phyloP scores from a whole-genome alignment of 1,139 yeast genomes.

The Insectozyma bohioensis region DNA sequence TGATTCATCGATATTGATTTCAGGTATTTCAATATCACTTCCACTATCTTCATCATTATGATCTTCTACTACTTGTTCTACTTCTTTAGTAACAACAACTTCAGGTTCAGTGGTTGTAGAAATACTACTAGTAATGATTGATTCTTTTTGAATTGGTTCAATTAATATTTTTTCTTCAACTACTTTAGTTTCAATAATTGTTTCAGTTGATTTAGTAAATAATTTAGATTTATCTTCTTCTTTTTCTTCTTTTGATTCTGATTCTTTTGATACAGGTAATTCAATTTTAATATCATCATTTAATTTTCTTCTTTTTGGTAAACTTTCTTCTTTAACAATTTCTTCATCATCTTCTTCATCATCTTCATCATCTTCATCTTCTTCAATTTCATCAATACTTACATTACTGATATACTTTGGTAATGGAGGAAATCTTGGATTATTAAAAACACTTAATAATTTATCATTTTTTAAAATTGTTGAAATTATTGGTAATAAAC shows the following conservation, averaged over 20 bases:
- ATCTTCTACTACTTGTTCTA: neutral
- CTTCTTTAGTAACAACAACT: slow-evolving; percentile 7
- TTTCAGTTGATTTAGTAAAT: slow-evolving; percentile 3
- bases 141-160: too few species aligned
- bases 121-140: too few species aligned
- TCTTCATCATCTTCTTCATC: slow-evolving; percentile 13
- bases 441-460: slow-evolving; percentile 55
- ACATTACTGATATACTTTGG: slow-evolving; percentile 32
- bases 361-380: slow-evolving; percentile 20
- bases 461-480: slow-evolving; percentile 44
- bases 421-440: slow-evolving; percentile 77
- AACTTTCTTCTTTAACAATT: slow-evolving; percentile 3
- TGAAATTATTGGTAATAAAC: slow-evolving; percentile 72
- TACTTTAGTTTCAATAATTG: neutral
- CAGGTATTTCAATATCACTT: slow-evolving; percentile 62
- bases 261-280: slow-evolving; percentile 15
- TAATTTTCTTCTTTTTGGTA: slow-evolving; percentile 20
- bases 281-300: slow-evolving; percentile 20
- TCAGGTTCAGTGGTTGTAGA: too few species aligned
- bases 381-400: slow-evolving; percentile 18
- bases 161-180: neutral
- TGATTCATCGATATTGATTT: slow-evolving; percentile 21
- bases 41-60: slow-evolving; percentile 25
- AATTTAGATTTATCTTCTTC: slow-evolving; percentile 5
- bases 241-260: slow-evolving; percentile 13